Evolutionary conservation across 2,329 filamentous ascomycete species (phyloP), one percentile per base, ranked within the genome.

Genomic region (Cladobotryum protrusum): DNA sequence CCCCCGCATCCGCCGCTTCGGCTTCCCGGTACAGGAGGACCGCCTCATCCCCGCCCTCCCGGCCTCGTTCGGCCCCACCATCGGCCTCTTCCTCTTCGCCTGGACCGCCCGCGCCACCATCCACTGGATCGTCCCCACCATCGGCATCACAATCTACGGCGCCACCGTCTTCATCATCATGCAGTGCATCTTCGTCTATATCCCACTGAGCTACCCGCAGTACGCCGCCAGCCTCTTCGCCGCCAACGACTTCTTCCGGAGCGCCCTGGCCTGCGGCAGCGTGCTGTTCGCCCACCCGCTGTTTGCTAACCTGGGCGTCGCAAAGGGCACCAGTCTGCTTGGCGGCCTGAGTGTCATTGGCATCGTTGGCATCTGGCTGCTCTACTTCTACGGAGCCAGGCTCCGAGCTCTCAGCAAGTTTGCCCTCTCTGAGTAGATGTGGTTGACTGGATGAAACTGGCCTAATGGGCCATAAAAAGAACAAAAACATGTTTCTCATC

Each of bases 201-300:
- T 82, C 14, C 76, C 78, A 1, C 67, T 81, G 17, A 72, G 67
- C 46, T 81, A 81, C 57, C 77, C 77, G 4, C 67, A 70, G 56
- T 81, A 81, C 58, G 78, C 79, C 0, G 79, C 81, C 35, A 76
- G 72, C 44, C 65, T 83, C 18, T 82, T 84, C 59, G 79, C 80
- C 1, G 78, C 72, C 5, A 84, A 82, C 59, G 79, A 82, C 66
- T 78, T 82, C 61, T 74, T 77, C 63, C 72, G 79, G 37, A 75
- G 72, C 29, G 74, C 78, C 2, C 65, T 86, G 3, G 83, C 82
- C 6, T 80, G 77, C 46, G 81, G 74, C 0, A 77, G 76, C 20
- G 74, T 86, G 42, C 65, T 85, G 17, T 85, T 84, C 57, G 74
- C 77, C 0, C 72, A 76, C 43, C 81, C 82, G 5, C 69, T 86